These are phyloP conservation scores for Gynochthodes officinalis DNA, from an alignment of 257 asterid genomes.

Conservation along the genomic window DNA sequence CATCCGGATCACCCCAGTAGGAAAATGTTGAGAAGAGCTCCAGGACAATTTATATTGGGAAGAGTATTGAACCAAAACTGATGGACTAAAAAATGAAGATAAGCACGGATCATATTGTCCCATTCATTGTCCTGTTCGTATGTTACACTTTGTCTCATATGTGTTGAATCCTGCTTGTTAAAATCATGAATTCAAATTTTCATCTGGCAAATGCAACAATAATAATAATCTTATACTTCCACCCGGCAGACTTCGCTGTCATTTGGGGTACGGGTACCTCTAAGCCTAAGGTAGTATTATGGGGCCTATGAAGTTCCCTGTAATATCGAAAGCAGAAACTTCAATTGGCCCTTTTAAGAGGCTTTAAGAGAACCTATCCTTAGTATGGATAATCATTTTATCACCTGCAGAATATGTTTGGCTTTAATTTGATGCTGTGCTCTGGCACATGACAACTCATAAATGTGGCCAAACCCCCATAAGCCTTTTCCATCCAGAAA, in stretches of 20 bases:
- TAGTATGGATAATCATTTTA: conserved; percentile 1
- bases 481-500: conserved; percentile 6
- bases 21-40: too few relatives aligned
- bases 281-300: background rate
- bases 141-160: conserved; percentile 22
- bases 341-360: background rate
- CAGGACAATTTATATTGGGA: conserved; percentile 11
- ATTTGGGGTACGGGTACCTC: background rate
- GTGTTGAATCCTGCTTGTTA: background rate
- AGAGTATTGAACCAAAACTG: conserved; percentile 17
- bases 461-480: background rate
- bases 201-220: background rate
- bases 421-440: conserved; percentile 5
- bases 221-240: background rate
- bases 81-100: conserved; percentile 20
- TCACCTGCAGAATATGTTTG: background rate
- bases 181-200: background rate
- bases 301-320: background rate
- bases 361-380: background rate
- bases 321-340: background rate
- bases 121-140: background rate
- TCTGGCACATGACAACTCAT: conserved; percentile 18
- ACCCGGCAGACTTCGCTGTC: background rate
- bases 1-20: background rate
- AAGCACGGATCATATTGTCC: conserved; percentile 20